Conservation (phyloP, 1,139 yeast species). For the Saccharomycopsis hybrid region DNA sequence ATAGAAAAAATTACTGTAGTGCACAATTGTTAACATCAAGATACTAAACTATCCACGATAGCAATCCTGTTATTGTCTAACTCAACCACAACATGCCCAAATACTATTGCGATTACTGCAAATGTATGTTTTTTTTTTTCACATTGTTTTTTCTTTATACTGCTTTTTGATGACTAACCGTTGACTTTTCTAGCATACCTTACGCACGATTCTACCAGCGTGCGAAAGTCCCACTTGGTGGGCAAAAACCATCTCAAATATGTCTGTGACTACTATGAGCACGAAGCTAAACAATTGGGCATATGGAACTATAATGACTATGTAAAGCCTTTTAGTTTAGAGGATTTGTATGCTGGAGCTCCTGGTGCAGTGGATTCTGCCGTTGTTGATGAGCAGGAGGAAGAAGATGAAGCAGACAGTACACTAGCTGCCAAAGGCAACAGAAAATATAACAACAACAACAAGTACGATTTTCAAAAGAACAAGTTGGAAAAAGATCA, state of each 20-base stretch:
- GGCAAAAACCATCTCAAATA: constrained; percentile 76
- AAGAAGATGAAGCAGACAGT: neutral
- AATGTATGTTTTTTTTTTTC: constrained; percentile 32
- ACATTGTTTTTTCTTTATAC: constrained; percentile 32
- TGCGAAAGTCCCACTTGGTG: constrained; percentile 70
- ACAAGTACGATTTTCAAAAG: too few species aligned
- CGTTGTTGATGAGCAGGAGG: constrained; percentile 45
- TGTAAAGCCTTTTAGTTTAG: constrained; percentile 37
- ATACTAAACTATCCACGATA: too few species aligned
- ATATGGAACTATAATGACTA: constrained; percentile 38
- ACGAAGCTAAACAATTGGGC: constrained; percentile 44
- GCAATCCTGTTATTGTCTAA: too few species aligned
- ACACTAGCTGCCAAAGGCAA: neutral
- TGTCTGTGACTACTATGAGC: constrained; percentile 72
- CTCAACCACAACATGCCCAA: constrained; percentile 29
- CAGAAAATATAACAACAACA: neutral
- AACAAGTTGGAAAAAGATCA: neutral
- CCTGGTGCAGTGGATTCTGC: constrained; percentile 34
- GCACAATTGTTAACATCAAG: too few species aligned
- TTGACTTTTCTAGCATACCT: constrained; percentile 41
- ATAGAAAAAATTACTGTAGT: too few species aligned
- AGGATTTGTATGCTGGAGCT: constrained; percentile 29
- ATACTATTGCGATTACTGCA: constrained; percentile 84
- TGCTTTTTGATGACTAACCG: constrained; percentile 49
- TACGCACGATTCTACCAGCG: constrained; percentile 87